Percentiles rank a stretch among this genome's conserved stretches.
Evolutionary conservation across 176 grass and related monocot species (phyloP).

Genomic region (Secale cereale): DNA sequence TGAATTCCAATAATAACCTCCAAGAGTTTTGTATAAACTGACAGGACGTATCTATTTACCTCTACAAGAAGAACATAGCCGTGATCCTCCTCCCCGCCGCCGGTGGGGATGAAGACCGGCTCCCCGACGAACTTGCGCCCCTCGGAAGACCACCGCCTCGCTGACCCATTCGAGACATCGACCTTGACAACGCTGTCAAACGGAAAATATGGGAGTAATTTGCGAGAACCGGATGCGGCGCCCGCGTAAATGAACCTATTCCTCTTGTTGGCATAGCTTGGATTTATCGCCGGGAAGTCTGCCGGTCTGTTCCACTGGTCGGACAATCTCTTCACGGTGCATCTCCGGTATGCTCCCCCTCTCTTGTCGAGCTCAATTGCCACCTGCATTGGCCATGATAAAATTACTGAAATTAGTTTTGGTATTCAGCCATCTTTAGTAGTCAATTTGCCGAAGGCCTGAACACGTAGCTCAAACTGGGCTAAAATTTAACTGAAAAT

Average conservation of each 20-base stretch:
- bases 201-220: conserved; percentile 72
- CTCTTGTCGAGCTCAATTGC: conserved; percentile 56
- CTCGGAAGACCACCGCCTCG: conserved; percentile 35
- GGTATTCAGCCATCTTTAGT: not conserved
- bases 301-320: conserved; percentile 56
- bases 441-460: not conserved
- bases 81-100: conserved; percentile 56
- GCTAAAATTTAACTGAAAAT: not conserved
- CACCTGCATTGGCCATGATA: conserved; percentile 33
- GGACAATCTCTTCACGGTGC: conserved; percentile 47
- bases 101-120: conserved; percentile 62
- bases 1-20: not conserved
- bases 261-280: conserved; percentile 43
- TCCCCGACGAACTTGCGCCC: conserved; percentile 77
- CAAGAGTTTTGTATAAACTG: not conserved
- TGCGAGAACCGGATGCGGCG: conserved; percentile 44
- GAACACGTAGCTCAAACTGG: not conserved
- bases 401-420: not conserved
- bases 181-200: conserved; percentile 85
- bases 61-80: conserved; percentile 90
- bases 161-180: conserved; percentile 29
- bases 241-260: conserved; percentile 67
- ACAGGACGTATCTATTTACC: conserved; percentile 33
- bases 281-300: conserved; percentile 82
- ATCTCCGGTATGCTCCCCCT: conserved; percentile 41